Evolutionary conservation across 2,329 filamentous ascomycete genomes (phyloP).

Genomic region (Laburnicola sp.): DNA sequence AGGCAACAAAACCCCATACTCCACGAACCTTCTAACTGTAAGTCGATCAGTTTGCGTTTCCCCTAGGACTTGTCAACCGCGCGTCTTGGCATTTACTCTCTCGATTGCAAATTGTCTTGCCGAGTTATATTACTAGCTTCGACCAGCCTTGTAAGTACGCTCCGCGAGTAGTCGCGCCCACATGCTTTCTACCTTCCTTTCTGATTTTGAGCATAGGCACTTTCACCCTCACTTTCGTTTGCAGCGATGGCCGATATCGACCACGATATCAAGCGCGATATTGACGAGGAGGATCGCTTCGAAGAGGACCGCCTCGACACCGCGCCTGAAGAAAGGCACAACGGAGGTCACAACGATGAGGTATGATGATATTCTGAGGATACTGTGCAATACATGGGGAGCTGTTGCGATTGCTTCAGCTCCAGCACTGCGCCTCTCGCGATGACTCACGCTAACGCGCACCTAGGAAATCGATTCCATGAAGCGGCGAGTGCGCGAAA

Average conservation of each 20-base stretch:
- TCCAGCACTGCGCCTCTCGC: slow-evolving; percentile 12
- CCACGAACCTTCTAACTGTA: background rate
- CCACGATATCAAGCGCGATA: slow-evolving; percentile 31
- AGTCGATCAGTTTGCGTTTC: background rate
- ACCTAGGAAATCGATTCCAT: slow-evolving; percentile 51
- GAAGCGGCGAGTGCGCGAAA: slow-evolving; percentile 58
- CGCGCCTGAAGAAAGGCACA: slow-evolving; percentile 27
- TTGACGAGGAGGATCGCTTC: slow-evolving; percentile 3
- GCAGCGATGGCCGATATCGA: slow-evolving; percentile 37
- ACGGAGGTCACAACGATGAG: slow-evolving; percentile 42
- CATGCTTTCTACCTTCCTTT: slow-evolving; percentile 1
- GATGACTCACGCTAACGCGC: background rate
- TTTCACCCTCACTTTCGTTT: background rate
- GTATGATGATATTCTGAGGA: slow-evolving; percentile 24
- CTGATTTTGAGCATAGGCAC: slow-evolving; percentile 12
- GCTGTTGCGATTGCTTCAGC: background rate
- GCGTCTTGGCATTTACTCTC: background rate
- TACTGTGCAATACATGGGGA: background rate
- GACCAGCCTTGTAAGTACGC: slow-evolving; percentile 4
- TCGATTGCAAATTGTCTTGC: background rate
- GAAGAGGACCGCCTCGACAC: slow-evolving; percentile 40
- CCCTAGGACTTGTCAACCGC: background rate
- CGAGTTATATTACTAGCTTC: background rate
- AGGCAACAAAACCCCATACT: too few relatives aligned
- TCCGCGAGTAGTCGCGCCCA: too few relatives aligned